Percentiles rank a stretch among this genome's conserved stretches.
phyloP scores from a whole-genome alignment of 2,329 filamentous ascomycete genomes.

The Rhinocladiella mackenziei region DNA sequence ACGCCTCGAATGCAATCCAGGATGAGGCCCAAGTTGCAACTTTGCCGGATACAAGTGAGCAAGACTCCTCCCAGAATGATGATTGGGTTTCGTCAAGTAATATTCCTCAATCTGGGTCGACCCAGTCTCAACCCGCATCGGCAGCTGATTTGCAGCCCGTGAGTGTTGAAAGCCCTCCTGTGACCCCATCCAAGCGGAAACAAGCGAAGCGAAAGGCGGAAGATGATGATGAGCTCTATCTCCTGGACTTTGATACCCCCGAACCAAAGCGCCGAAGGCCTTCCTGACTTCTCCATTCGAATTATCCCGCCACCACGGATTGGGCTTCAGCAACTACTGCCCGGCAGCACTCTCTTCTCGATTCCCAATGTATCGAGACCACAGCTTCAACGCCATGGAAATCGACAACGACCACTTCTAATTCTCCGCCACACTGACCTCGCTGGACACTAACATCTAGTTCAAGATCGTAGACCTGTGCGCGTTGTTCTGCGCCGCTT shows the following conservation, averaged over 20 bases:
- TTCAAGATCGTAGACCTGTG: slow-evolving; percentile 5
- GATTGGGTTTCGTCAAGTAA: background rate
- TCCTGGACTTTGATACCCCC: slow-evolving; percentile 26
- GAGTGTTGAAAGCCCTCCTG: slow-evolving; percentile 13
- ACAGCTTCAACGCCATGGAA: background rate
- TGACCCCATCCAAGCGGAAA: slow-evolving; percentile 19
- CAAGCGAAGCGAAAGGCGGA: slow-evolving; percentile 27
- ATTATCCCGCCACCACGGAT: background rate
- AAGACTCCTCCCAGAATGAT: background rate
- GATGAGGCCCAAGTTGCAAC: background rate
- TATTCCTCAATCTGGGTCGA: background rate
- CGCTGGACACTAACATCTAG: slow-evolving; percentile 13
- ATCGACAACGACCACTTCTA: background rate
- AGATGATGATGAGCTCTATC: slow-evolving; percentile 26
- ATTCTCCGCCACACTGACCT: slow-evolving; percentile 6
- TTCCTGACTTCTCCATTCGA: slow-evolving; percentile 12
- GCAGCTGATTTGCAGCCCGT: background rate
- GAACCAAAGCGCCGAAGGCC: slow-evolving; percentile 27
- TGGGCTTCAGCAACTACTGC: too few relatives aligned
- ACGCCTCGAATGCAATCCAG: slow-evolving; percentile 1
- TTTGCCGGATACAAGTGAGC: background rate
- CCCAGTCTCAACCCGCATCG: slow-evolving; percentile 1
- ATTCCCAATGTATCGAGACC: too few relatives aligned
- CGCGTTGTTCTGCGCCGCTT: too few relatives aligned
- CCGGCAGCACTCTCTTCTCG: too few relatives aligned